Conservation (phyloP, 1,284 basidiomycete species). For the Ceratobasidium sp. region DNA sequence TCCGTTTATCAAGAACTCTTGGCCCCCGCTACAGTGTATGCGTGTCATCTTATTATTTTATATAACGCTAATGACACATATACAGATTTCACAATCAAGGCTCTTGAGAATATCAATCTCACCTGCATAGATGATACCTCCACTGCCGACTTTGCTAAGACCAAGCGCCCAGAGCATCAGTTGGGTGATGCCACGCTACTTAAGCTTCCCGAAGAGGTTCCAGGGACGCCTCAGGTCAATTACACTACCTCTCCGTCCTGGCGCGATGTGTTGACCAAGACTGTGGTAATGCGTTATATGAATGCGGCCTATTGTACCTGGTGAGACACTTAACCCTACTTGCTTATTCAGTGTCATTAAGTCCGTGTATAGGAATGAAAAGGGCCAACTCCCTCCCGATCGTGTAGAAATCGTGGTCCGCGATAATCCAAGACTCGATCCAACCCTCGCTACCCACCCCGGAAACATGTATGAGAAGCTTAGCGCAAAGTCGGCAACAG, state of each 20-base stretch:
- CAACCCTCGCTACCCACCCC: constrained; percentile 8
- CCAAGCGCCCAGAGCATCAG: constrained; percentile 79
- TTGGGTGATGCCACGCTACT: constrained; percentile 74
- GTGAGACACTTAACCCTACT: constrained; percentile 62
- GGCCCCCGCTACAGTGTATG: constrained; percentile 85
- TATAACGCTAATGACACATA: background rate
- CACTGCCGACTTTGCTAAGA: constrained; percentile 54
- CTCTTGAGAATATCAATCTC: constrained; percentile 80
- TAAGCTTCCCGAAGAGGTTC: constrained; percentile 75
- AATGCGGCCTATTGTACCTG: constrained; percentile 89
- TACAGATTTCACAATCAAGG: constrained; percentile 79
- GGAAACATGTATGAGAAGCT: constrained; percentile 42
- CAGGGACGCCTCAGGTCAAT: constrained; percentile 72
- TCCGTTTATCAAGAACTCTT: too few relatives aligned
- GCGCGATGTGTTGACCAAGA: constrained; percentile 73
- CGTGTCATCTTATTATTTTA: background rate
- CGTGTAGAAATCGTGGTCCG: constrained; percentile 27
- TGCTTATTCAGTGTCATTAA: background rate
- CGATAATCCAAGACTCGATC: constrained; percentile 20
- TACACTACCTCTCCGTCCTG: constrained; percentile 62
- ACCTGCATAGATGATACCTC: constrained; percentile 63
- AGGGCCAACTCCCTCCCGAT: constrained; percentile 19
- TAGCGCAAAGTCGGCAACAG: constrained; percentile 26
- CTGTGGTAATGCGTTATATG: constrained; percentile 86
- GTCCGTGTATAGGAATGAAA: constrained; percentile 28